These are phyloP conservation scores for Epichloe gansuensis DNA, from an alignment of 2,329 filamentous ascomycete species.

Conservation along the genomic window DNA sequence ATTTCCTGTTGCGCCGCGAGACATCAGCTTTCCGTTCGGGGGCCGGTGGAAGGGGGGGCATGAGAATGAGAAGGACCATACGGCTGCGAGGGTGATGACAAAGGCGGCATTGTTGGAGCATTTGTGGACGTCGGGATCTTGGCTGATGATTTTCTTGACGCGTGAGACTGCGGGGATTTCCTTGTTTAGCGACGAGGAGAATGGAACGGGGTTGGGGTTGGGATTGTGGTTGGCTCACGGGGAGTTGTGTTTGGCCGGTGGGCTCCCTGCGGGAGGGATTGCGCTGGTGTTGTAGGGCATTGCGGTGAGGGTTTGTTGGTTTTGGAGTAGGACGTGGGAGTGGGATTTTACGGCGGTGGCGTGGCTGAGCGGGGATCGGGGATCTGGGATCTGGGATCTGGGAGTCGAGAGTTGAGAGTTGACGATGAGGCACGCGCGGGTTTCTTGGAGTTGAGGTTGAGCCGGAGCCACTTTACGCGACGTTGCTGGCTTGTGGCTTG, in stretches of 20 bases:
- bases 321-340: background rate
- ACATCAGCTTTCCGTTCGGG: background rate
- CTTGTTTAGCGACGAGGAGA: background rate
- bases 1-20: slow-evolving; percentile 52
- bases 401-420: too few relatives aligned
- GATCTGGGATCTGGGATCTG: too few relatives aligned
- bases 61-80: slow-evolving; percentile 24
- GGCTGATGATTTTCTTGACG: slow-evolving; percentile 87
- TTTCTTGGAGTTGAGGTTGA: background rate
- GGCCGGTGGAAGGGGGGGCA: too few relatives aligned
- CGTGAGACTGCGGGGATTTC: slow-evolving; percentile 55
- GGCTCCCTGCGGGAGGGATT: slow-evolving; percentile 68
- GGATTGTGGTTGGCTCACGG: slow-evolving; percentile 39
- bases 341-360: background rate
- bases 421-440: background rate
- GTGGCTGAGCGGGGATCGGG: background rate
- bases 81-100: slow-evolving; percentile 81
- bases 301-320: background rate
- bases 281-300: slow-evolving; percentile 91
- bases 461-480: background rate
- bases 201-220: background rate
- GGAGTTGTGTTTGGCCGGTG: slow-evolving; percentile 74
- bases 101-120: slow-evolving; percentile 94
- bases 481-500: too few relatives aligned
- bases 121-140: slow-evolving; percentile 73